Evolutionary conservation across 2,329 filamentous ascomycete species (phyloP), one percentile per base, ranked within the genome.

Genomic region (Myrmaecium sp.): DNA sequence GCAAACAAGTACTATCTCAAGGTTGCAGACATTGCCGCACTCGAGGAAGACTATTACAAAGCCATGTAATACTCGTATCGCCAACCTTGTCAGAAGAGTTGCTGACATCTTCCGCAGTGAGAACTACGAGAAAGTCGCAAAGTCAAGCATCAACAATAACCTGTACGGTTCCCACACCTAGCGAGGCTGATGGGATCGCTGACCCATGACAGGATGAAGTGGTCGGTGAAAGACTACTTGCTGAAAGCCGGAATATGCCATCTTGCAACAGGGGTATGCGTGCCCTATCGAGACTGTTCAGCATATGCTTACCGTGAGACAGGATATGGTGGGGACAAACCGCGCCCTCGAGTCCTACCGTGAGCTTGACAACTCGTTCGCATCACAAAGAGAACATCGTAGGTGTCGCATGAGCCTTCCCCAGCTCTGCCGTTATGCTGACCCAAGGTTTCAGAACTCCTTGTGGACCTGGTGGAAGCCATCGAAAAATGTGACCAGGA

Each of bases 1-100:
- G 83, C 84, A 35, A 95, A 92, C 61, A 94, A 94, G 55, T 69
- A 89, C 32, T 92, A 70, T 62, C 69, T 94, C 38, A 94, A 94
- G 58, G 78, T 84, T 6, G 86, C 82, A 25, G 89, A 95, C 43
- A 63, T 94, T 23, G 66, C 80, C 5, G 89, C 81, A 8, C 56
- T 92, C 9, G 75, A 83, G 30, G 70, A 61, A 32, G 80, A 94
- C 48, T 94, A 92, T 59, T 74, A 74, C 58, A 81, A 76, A 53
- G 70, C 82, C 13, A 32, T 31, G n/a, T n/a, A n/a, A n/a, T n/a
- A n/a, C n/a, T n/a, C n/a, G n/a, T n/a, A n/a, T 13, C 11, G 21
- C 14, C 11, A 29, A 19, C 18, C 23, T 23, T 22, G 26, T 22
- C 22, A 17, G 20, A 4, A n/a, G 13, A 17, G 4, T 4, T 26